These are phyloP conservation scores for Lactarius vividus DNA, from an alignment of 768 basidiomycete species.

Conservation along the genomic window DNA sequence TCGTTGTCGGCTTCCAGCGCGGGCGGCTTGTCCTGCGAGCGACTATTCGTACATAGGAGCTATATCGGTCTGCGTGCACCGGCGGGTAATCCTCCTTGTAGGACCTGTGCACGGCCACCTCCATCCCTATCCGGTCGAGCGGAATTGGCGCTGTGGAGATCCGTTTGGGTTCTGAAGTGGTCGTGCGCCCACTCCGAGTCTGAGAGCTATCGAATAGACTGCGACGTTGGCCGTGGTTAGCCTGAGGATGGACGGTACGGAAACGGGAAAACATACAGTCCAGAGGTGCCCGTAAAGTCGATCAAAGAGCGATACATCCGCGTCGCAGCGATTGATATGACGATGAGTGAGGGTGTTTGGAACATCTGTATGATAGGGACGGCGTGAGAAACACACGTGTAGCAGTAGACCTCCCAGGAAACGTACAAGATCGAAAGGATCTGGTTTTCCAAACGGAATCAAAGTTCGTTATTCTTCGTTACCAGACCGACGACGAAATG, in stretches of 20 bases:
- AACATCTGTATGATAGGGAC: not conserved
- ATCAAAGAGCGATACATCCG: slow-evolving; percentile 11
- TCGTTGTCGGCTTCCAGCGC: not conserved
- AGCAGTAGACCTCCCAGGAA: not conserved
- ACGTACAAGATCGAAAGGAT: not conserved
- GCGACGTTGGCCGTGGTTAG: not conserved
- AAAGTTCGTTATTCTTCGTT: not conserved
- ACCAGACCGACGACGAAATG: not conserved
- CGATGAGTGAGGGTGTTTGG: not conserved
- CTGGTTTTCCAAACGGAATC: not conserved
- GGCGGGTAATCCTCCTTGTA: not conserved
- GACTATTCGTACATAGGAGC: not conserved
- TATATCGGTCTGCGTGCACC: not conserved
- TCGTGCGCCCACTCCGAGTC: not conserved
- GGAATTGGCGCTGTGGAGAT: not conserved
- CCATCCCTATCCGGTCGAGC: slow-evolving; percentile 3
- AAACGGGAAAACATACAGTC: too few relatives aligned
- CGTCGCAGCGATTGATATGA: slow-evolving; percentile 13
- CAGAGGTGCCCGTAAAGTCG: not conserved
- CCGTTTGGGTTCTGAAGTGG: not conserved
- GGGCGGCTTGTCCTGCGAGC: not conserved
- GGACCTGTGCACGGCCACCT: slow-evolving; percentile 6
- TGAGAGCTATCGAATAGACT: not conserved
- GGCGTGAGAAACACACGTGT: not conserved
- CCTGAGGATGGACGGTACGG: too few relatives aligned